A percentile compares a stretch with the other conserved stretches of the same genome.
These are phyloP conservation scores for Pestalotiopsis sp. DNA, from an alignment of 2,329 filamentous ascomycete species.

Conservation along the genomic window DNA sequence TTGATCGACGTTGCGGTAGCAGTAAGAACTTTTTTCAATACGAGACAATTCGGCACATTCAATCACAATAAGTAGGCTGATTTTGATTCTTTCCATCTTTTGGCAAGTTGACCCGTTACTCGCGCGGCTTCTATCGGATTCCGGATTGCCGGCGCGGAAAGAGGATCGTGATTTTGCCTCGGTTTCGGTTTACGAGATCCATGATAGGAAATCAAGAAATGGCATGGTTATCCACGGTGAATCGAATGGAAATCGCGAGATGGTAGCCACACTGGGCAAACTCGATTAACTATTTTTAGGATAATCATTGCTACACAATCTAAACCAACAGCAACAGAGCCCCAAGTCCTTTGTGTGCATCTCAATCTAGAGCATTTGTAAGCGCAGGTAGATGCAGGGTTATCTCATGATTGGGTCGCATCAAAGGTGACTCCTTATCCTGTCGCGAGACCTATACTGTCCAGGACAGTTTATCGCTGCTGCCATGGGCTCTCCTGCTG, in stretches of 20 bases:
- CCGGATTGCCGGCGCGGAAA: not conserved
- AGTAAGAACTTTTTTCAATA: not conserved
- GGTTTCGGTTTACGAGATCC: not conserved
- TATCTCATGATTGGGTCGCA: no score
- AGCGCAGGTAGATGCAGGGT: no score
- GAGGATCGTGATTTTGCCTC: not conserved
- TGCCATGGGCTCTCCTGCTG: no score
- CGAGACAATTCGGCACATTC: not conserved
- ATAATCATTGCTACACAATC: not conserved
- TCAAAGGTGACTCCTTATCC: no score
- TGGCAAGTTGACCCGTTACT: not conserved
- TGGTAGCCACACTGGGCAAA: not conserved
- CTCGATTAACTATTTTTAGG: not conserved
- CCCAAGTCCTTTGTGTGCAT: no score
- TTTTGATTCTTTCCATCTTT: not conserved
- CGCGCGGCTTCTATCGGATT: not conserved
- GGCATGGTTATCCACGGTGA: not conserved
- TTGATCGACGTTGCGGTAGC: not conserved
- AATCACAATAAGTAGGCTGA: not conserved
- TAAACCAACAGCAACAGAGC: no score
- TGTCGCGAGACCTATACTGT: no score
- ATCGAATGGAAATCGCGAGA: not conserved
- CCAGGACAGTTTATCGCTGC: no score
- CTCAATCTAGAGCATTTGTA: no score
- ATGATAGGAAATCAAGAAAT: not conserved